These are phyloP conservation scores for Aspergillus bertholletiae DNA, from an alignment of 495 filamentous ascomycete genomes.

Conservation along the genomic window DNA sequence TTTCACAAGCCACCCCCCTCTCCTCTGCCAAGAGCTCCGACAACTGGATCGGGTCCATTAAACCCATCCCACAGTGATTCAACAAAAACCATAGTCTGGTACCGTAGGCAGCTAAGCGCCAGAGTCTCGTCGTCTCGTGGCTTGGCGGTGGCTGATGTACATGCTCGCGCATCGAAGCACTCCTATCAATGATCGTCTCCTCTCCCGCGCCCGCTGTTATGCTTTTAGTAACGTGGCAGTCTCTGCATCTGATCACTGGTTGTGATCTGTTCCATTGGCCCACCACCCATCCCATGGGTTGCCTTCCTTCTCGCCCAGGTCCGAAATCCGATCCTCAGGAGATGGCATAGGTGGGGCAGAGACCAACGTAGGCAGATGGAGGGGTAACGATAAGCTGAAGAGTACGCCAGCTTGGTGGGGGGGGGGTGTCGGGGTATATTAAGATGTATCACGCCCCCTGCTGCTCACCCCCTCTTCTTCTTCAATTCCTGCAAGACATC, in stretches of 20 bases:
- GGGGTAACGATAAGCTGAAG: conserved; percentile 10
- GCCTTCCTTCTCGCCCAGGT: neutral
- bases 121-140: neutral
- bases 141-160: neutral
- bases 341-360: conserved; percentile 7
- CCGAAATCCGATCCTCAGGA: neutral
- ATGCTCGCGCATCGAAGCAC: neutral
- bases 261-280: conserved; percentile 1
- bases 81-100: neutral
- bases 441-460: neutral
- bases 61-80: too few species aligned
- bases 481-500: neutral
- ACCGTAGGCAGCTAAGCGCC: neutral
- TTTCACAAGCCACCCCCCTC: neutral
- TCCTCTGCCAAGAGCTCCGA: neutral
- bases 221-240: conserved; percentile 6
- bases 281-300: conserved; percentile 1
- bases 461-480: conserved; percentile 4
- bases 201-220: neutral
- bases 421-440: neutral
- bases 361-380: neutral
- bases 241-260: conserved; percentile 1
- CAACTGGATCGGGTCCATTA: neutral
- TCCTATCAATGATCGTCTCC: neutral
- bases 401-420: neutral